Percentiles rank a stretch among this genome's conserved stretches.
These are phyloP conservation scores for Carex arenaria DNA, from an alignment of 202 grass and related monocot genomes.

Conservation along the genomic window DNA sequence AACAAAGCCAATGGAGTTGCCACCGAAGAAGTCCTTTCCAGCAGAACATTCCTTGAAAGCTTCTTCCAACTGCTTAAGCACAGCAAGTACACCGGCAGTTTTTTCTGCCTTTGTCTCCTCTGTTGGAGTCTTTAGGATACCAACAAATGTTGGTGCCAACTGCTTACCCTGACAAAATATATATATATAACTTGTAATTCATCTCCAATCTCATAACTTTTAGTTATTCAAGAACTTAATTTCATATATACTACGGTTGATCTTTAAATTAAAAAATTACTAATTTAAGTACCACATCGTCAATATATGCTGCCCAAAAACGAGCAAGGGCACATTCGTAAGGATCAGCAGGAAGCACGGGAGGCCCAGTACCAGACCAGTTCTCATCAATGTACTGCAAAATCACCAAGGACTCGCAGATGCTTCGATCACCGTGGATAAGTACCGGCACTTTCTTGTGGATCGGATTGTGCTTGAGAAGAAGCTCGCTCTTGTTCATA, in stretches of 20 bases:
- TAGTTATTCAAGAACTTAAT: not conserved
- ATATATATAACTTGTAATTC: not conserved
- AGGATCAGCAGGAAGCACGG: constrained; percentile 26
- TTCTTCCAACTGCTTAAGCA: constrained; percentile 22
- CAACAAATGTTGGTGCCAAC: not conserved
- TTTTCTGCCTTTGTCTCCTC: constrained; percentile 19
- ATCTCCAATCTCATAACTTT: not conserved
- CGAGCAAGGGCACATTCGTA: constrained; percentile 31
- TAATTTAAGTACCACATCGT: constrained; percentile 21
- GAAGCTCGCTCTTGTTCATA: constrained; percentile 31
- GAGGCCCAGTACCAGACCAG: constrained; percentile 14
- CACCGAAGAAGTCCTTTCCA: constrained; percentile 36
- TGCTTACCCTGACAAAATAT: not conserved
- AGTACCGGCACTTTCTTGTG: constrained; percentile 38
- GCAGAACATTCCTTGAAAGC: constrained; percentile 26
- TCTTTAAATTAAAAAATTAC: not conserved
- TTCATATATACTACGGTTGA: not conserved
- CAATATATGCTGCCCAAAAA: constrained; percentile 26
- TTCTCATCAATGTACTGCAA: constrained; percentile 42
- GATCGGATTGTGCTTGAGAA: constrained; percentile 29
- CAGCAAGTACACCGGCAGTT: not conserved
- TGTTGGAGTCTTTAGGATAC: not conserved
- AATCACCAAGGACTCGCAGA: constrained; percentile 36
- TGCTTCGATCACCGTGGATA: constrained; percentile 1
- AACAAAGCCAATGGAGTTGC: constrained; percentile 21